A percentile compares a stretch with the other conserved stretches of the same genome.
Evolutionary conservation across 257 asterid genomes (phyloP).

Genomic region (Salvia rosmarinus): DNA sequence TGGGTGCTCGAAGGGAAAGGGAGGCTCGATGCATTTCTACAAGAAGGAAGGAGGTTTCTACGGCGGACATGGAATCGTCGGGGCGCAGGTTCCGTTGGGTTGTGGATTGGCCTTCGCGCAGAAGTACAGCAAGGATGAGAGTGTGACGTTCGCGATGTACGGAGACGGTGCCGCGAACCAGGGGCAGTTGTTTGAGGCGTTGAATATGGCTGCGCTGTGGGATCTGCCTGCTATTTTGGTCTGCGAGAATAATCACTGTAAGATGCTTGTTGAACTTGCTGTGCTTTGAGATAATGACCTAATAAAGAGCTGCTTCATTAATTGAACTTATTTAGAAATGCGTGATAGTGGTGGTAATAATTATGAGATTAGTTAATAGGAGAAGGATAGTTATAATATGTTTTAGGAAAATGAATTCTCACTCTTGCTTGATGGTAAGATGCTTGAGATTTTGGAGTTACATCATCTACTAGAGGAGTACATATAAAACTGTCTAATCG

Average conservation of each 20-base stretch:
- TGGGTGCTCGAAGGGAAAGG: constrained; percentile 93
- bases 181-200: constrained; percentile 95
- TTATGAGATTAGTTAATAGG: constrained; percentile 17
- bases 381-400: constrained; percentile 5
- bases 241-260: constrained; percentile 98
- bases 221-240: constrained; percentile 95
- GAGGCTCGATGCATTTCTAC: constrained; percentile 98
- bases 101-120: constrained; percentile 93
- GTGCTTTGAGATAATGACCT: neutral
- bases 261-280: constrained; percentile 33
- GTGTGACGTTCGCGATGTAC: constrained; percentile 79
- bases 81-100: constrained; percentile 94
- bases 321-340: constrained; percentile 28
- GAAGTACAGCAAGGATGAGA: constrained; percentile 85
- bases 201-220: constrained; percentile 97
- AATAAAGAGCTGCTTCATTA: neutral
- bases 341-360: constrained; percentile 10
- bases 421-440: neutral
- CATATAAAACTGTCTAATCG: neutral
- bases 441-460: neutral
- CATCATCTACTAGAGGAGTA: neutral
- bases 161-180: constrained; percentile 99
- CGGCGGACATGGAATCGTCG: constrained; percentile 98
- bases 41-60: constrained; percentile 83
- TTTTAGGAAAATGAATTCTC: neutral